Percentiles rank a stretch among this genome's conserved stretches.
phyloP scores from a whole-genome alignment of 352 stramenopile species.

The Globisporangium lucens region DNA sequence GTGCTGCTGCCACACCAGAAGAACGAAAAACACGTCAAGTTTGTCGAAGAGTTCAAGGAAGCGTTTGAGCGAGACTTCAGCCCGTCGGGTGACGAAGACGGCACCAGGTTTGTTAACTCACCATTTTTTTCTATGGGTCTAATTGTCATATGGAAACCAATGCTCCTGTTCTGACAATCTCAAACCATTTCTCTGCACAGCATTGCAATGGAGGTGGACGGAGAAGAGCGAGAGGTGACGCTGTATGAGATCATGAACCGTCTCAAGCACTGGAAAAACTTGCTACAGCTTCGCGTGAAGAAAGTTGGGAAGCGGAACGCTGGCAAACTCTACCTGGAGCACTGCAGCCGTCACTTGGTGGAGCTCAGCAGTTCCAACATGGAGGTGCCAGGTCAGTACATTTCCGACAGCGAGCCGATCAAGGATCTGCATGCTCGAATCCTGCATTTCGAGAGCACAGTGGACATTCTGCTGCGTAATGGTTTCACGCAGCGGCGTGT shows the following conservation, averaged over 20 bases:
- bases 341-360: slow-evolving; percentile 87
- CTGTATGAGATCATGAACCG: slow-evolving; percentile 87
- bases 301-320: slow-evolving; percentile 64
- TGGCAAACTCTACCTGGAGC: slow-evolving; percentile 78
- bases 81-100: slow-evolving; percentile 26
- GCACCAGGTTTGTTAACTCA: slow-evolving; percentile 2
- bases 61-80: slow-evolving; percentile 87
- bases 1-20: slow-evolving; percentile 75
- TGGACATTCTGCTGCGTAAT: slow-evolving; percentile 82
- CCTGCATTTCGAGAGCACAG: slow-evolving; percentile 84
- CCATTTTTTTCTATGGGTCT: too few species aligned
- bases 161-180: too few species aligned
- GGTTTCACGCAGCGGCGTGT: slow-evolving; percentile 91
- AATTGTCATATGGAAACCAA: too few species aligned
- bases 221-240: slow-evolving; percentile 34
- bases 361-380: slow-evolving; percentile 86
- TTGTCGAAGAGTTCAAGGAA: slow-evolving; percentile 86
- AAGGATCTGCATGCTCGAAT: slow-evolving; percentile 91
- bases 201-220: slow-evolving; percentile 15
- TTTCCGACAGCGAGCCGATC: slow-evolving; percentile 88
- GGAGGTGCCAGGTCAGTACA: slow-evolving; percentile 91
- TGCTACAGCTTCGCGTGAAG: slow-evolving; percentile 84
- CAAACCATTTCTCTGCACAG: too few species aligned
- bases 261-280: slow-evolving; percentile 90
- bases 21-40: slow-evolving; percentile 85